Conservation (phyloP, 176 grass and related monocot genomes). For the Raddia distichophylla region DNA sequence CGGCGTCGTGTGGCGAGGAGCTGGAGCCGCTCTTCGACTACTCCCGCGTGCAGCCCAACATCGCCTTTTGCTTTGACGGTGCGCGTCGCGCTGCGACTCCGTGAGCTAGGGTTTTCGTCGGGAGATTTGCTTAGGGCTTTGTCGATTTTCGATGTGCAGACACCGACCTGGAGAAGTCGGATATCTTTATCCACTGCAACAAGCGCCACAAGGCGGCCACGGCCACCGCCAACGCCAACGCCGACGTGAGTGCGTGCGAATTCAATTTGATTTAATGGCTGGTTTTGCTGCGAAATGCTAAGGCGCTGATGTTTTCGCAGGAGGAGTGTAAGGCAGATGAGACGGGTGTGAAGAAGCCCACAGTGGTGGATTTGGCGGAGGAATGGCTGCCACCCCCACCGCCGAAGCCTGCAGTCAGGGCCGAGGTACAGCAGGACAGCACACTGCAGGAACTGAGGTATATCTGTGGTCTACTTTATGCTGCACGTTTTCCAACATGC, state of each 20-base stretch:
- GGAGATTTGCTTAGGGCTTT: slow-evolving; percentile 2
- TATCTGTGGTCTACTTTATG: background rate
- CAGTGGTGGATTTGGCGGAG: slow-evolving; percentile 47
- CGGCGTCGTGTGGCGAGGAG: slow-evolving; percentile 48
- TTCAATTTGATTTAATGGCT: background rate
- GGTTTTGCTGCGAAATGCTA: slow-evolving; percentile 9
- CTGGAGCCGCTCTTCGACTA: slow-evolving; percentile 97
- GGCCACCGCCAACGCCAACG: background rate
- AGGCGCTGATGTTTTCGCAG: slow-evolving; percentile 3
- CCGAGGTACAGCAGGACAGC: slow-evolving; percentile 36
- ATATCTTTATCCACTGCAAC: slow-evolving; percentile 66
- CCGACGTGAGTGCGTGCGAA: slow-evolving; percentile 33
- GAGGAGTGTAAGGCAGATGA: slow-evolving; percentile 30
- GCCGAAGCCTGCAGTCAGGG: slow-evolving; percentile 39
- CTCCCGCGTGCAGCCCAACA: slow-evolving; percentile 62
- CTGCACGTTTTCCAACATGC: background rate
- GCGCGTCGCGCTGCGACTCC: background rate
- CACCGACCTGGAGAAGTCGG: slow-evolving; percentile 64
- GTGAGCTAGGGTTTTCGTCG: slow-evolving; percentile 28
- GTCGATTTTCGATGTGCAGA: slow-evolving; percentile 45
- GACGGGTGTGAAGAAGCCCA: slow-evolving; percentile 35
- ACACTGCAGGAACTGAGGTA: slow-evolving; percentile 65
- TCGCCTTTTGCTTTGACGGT: slow-evolving; percentile 77
- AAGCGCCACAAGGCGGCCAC: slow-evolving; percentile 50
- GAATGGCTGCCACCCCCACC: slow-evolving; percentile 80